Conservation (phyloP, 208 protist species). For the Endotrypanum monterogeii region DNA sequence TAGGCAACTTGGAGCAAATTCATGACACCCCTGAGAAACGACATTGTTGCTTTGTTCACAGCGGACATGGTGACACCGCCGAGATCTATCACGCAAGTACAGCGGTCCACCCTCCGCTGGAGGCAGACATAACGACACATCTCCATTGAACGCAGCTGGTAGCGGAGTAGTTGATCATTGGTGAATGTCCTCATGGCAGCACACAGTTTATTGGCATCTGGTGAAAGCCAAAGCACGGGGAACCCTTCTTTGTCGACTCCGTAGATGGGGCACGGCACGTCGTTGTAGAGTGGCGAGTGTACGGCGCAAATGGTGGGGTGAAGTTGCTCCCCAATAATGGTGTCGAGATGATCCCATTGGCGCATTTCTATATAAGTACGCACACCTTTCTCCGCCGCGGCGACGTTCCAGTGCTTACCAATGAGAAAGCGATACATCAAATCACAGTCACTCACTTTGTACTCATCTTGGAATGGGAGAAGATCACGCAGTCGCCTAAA, state of each 20-base stretch:
- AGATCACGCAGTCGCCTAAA: constrained; percentile 36
- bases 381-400: constrained; percentile 37
- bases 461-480: constrained; percentile 64
- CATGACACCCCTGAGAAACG: constrained; percentile 55
- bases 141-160: constrained; percentile 73
- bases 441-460: constrained; percentile 82
- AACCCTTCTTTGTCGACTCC: constrained; percentile 63
- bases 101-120: constrained; percentile 50
- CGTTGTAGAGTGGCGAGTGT: constrained; percentile 26
- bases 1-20: constrained; percentile 75
- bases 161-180: constrained; percentile 43
- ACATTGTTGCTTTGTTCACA: constrained; percentile 52
- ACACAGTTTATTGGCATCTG: constrained; percentile 56
- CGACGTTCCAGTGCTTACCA: constrained; percentile 57
- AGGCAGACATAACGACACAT: constrained; percentile 46
- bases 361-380: constrained; percentile 57
- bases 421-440: constrained; percentile 86
- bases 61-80: constrained; percentile 59
- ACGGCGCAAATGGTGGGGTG: constrained; percentile 37
- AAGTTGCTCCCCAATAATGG: constrained; percentile 51
- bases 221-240: constrained; percentile 71
- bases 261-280: constrained; percentile 41
- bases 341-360: constrained; percentile 45
- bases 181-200: constrained; percentile 39
- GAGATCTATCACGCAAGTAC: constrained; percentile 79